Evolutionary conservation across 108 stramenopile species (phyloP).

Genomic region (Aurantiochytrium sp.): DNA sequence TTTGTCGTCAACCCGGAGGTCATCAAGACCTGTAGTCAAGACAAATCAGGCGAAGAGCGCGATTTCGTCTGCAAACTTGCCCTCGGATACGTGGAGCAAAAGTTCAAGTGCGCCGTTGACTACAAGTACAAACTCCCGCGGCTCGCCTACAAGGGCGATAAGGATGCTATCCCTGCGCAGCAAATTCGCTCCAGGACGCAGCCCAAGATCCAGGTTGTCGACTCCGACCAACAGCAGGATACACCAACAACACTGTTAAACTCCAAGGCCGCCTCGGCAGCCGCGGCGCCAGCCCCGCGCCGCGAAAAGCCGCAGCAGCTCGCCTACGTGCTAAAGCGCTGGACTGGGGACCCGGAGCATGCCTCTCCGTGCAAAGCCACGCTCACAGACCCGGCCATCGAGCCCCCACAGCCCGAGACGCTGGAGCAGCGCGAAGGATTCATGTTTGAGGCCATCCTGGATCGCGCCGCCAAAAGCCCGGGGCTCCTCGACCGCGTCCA

Average conservation of each 20-base stretch:
- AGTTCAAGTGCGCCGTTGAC: constrained; percentile 41
- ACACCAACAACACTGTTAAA: not conserved
- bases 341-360: not conserved
- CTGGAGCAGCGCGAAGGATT: not conserved
- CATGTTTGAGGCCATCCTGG: constrained; percentile 29
- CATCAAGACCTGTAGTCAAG: constrained; percentile 36
- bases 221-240: not conserved
- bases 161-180: constrained; percentile 32
- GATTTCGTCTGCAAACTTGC: constrained; percentile 58
- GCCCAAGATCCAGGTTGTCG: too few relatives aligned
- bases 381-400: constrained; percentile 24
- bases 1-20: constrained; percentile 49
- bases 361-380: constrained; percentile 24
- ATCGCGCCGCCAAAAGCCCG: not conserved
- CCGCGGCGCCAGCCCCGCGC: not conserved
- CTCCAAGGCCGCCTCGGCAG: not conserved
- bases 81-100: constrained; percentile 51
- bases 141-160: constrained; percentile 51
- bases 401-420: not conserved
- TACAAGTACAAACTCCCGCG: constrained; percentile 59
- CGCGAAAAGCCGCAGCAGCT: not conserved
- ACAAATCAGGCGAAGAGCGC: constrained; percentile 41
- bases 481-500: not conserved
- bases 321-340: not conserved
- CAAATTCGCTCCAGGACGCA: too few relatives aligned